Evolutionary conservation across 2,329 filamentous ascomycete genomes (phyloP).

Genomic region (Septoria linicola): DNA sequence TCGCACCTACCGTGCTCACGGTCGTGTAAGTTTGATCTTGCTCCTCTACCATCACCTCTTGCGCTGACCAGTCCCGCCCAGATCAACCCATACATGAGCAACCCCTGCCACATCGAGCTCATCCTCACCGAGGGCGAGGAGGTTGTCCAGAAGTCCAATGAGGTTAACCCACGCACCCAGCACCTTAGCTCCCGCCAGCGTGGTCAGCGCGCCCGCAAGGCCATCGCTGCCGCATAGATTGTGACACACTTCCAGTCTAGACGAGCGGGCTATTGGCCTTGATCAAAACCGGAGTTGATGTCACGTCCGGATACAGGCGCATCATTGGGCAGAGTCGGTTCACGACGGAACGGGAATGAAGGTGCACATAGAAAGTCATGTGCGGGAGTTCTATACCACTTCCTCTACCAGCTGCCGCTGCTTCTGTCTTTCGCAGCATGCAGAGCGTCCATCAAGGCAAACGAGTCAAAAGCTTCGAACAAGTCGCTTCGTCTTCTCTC

Average conservation of each 20-base stretch:
- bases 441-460: no score
- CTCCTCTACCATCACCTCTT: no score
- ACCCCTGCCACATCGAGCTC: conserved; percentile 99
- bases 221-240: conserved; percentile 51
- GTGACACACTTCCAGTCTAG: not conserved
- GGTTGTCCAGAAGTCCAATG: conserved; percentile 84
- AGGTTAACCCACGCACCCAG: conserved; percentile 59
- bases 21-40: conserved; percentile 75
- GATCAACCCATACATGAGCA: conserved; percentile 99
- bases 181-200: conserved; percentile 91
- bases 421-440: no score
- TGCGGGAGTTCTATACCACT: no score
- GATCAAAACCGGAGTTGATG: conserved; percentile 6
- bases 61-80: conserved; percentile 41
- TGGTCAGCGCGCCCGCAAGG: conserved; percentile 63
- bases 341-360: not conserved
- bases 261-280: not conserved
- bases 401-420: no score
- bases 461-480: no score
- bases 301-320: not conserved
- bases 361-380: not conserved
- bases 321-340: not conserved
- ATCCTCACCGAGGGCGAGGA: conserved; percentile 98
- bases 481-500: no score
- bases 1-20: conserved; percentile 99